Conservation (phyloP, 164 flowering plant genomes). For the Umbellularia californica region DNA sequence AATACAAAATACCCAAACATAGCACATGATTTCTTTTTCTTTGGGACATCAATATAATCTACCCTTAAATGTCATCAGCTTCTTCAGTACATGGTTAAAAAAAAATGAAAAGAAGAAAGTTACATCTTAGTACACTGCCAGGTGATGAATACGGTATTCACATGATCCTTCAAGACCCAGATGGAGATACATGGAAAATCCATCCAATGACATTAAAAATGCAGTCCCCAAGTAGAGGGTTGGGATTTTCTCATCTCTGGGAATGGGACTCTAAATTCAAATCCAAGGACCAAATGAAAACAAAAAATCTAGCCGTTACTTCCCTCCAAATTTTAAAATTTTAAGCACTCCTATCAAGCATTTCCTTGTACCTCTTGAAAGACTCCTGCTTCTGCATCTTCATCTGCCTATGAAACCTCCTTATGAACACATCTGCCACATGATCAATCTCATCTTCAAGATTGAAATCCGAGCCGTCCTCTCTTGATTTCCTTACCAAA, state of each 20-base stretch:
- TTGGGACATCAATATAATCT: not conserved
- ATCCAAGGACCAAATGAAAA: not conserved
- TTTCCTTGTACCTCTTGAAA: constrained; percentile 61
- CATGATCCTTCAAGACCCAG: constrained; percentile 2
- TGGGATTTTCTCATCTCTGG: not conserved
- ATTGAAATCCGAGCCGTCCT: constrained; percentile 45
- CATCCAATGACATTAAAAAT: not conserved
- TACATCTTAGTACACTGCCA: not conserved
- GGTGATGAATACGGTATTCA: not conserved
- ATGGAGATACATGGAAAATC: not conserved
- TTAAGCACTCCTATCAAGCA: constrained; percentile 43
- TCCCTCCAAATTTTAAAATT: not conserved
- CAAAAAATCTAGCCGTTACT: not conserved
- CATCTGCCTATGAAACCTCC: constrained; percentile 56
- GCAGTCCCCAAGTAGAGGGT: not conserved
- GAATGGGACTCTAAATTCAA: not conserved
- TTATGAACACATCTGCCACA: constrained; percentile 73
- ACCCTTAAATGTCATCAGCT: not conserved
- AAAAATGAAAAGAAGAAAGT: not conserved
- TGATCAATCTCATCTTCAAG: constrained; percentile 78
- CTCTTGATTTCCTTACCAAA: constrained; percentile 53
- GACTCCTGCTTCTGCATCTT: constrained; percentile 67
- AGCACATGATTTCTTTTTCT: not conserved
- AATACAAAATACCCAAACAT: not conserved
- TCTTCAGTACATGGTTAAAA: not conserved